phyloP scores from a whole-genome alignment of 768 basidiomycete genomes.

The Termitomyces sp. region DNA sequence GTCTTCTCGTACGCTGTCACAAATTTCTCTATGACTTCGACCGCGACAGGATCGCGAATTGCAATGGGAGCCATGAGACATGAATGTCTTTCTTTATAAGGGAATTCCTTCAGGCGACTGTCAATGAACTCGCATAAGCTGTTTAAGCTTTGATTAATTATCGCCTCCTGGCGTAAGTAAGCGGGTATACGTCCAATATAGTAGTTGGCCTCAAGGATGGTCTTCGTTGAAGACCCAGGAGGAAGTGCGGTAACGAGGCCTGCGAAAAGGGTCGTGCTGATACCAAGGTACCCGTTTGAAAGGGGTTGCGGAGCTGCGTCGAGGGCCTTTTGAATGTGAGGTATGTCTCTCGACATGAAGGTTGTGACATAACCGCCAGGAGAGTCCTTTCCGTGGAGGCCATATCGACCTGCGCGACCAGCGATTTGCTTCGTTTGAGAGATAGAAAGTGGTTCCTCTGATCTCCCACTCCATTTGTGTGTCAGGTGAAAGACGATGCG shows the following conservation, averaged over 20 bases:
- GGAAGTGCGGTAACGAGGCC: constrained; percentile 40
- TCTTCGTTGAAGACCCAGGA: constrained; percentile 28
- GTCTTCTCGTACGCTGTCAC: constrained; percentile 37
- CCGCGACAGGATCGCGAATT: constrained; percentile 39
- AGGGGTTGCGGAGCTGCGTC: constrained; percentile 47
- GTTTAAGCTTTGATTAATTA: constrained; percentile 8
- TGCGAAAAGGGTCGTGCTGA: constrained; percentile 12
- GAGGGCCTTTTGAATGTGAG: constrained; percentile 55
- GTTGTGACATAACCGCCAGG: constrained; percentile 74
- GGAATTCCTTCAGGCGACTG: constrained; percentile 31
- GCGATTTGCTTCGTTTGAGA: constrained; percentile 94
- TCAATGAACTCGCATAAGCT: constrained; percentile 44
- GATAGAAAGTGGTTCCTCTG: constrained; percentile 45
- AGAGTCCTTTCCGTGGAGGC: constrained; percentile 45
- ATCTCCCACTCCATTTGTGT: constrained; percentile 58
- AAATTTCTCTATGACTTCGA: constrained; percentile 34
- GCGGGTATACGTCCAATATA: constrained; percentile 45
- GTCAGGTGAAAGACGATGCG: constrained; percentile 37
- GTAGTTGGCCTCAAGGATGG: constrained; percentile 45
- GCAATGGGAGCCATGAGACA: constrained; percentile 50
- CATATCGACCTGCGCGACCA: constrained; percentile 89
- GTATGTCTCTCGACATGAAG: constrained; percentile 58
- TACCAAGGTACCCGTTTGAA: constrained; percentile 44
- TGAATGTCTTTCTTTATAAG: constrained; percentile 38
- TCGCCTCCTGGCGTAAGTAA: constrained; percentile 33